Conservation (phyloP, 352 stramenopile species). For the Plasmopara viticola region DNA sequence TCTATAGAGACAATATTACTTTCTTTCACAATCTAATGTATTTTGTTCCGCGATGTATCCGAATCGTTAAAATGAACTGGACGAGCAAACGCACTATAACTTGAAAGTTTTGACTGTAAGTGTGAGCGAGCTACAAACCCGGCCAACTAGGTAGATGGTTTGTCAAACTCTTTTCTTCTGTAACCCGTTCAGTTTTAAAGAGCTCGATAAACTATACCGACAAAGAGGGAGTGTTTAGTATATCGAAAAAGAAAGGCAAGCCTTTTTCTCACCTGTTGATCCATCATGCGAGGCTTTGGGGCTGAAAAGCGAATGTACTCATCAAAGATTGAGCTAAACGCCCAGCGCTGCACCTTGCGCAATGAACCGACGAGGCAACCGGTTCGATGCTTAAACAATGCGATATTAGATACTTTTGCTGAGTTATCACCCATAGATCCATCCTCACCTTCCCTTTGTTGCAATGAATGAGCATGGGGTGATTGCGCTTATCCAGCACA, state of each 20-base stretch:
- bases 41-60: no score
- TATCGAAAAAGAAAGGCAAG: background rate
- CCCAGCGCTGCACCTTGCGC: conserved; percentile 78
- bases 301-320: conserved; percentile 84
- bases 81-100: no score
- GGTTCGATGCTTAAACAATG: conserved; percentile 53
- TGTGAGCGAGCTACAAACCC: conserved; percentile 31
- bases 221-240: no score
- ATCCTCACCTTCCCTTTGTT: conserved; percentile 75
- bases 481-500: conserved; percentile 79
- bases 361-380: conserved; percentile 72
- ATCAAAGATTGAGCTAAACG: conserved; percentile 78
- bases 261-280: conserved; percentile 54
- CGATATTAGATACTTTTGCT: conserved; percentile 1
- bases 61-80: no score
- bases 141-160: conserved; percentile 63
- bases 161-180: conserved; percentile 33
- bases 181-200: conserved; percentile 76
- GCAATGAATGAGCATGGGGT: conserved; percentile 85
- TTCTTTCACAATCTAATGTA: no score
- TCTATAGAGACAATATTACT: no score
- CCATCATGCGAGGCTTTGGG: conserved; percentile 83
- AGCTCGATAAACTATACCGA: conserved; percentile 67
- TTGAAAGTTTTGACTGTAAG: no score
- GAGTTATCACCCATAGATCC: background rate